phyloP scores from a whole-genome alignment of 257 asterid species.

The Jacaranda mimosifolia region DNA sequence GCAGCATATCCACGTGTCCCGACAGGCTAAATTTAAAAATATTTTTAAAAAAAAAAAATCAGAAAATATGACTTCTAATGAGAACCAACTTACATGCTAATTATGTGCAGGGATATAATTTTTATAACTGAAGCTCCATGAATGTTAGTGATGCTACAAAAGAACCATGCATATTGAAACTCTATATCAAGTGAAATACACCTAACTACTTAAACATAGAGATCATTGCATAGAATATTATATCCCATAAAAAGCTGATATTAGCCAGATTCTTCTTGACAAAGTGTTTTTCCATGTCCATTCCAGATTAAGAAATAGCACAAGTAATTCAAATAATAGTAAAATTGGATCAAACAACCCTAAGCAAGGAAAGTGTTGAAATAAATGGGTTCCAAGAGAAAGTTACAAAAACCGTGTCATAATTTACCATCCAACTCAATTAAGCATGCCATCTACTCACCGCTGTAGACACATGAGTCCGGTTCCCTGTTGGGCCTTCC shows the following conservation, averaged over 20 bases:
- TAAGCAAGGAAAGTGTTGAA: not conserved
- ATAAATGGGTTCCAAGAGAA: not conserved
- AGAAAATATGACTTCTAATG: no score
- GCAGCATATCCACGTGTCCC: constrained; percentile 96
- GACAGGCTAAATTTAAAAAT: constrained; percentile 61
- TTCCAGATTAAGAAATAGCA: not conserved
- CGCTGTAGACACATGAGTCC: constrained; percentile 88
- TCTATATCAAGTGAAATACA: not conserved
- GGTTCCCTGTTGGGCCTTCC: constrained; percentile 87
- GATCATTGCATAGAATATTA: not conserved
- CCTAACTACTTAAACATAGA: not conserved
- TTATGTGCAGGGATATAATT: no score
- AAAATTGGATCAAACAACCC: constrained; percentile 1
- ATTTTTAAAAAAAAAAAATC: not conserved
- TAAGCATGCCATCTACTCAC: constrained; percentile 54
- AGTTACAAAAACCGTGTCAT: not conserved
- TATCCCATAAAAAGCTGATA: not conserved
- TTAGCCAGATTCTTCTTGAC: not conserved
- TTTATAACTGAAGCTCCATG: no score
- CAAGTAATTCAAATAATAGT: not conserved
- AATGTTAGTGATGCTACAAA: not conserved
- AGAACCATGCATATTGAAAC: not conserved
- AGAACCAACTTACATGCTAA: no score
- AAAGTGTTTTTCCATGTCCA: constrained; percentile 1
- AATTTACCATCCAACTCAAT: constrained; percentile 20